Evolutionary conservation across 495 filamentous ascomycete genomes (phyloP).

Genomic region (Poronia punctata): DNA sequence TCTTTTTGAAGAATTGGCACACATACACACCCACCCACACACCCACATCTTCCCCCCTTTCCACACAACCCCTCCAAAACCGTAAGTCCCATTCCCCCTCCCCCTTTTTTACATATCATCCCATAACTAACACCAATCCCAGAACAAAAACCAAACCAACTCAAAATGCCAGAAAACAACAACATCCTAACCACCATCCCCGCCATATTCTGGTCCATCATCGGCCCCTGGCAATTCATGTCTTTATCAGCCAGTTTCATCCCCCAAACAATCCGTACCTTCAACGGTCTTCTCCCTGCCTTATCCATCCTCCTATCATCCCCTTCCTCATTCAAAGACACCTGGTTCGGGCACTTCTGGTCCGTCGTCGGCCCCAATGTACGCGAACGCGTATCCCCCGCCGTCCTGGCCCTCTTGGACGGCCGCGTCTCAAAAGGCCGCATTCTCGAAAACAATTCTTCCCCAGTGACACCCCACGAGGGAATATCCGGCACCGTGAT

Average conservation of each 20-base stretch:
- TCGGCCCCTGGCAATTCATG: constrained; percentile 37
- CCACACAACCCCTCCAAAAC: too few species aligned
- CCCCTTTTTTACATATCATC: neutral
- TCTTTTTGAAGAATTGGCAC: too few species aligned
- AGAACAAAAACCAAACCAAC: neutral
- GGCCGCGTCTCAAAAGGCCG: constrained; percentile 26
- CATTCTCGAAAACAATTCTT: constrained; percentile 15
- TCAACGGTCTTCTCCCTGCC: neutral
- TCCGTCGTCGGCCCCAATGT: constrained; percentile 28
- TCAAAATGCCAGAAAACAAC: constrained; percentile 8
- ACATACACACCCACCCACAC: too few species aligned
- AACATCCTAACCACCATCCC: constrained; percentile 7
- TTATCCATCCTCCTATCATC: constrained; percentile 27
- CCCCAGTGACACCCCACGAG: too few species aligned
- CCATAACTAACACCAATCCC: neutral
- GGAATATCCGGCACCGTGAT: constrained; percentile 37
- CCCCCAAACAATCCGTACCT: constrained; percentile 26
- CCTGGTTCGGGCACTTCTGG: constrained; percentile 49
- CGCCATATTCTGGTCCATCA: constrained; percentile 16
- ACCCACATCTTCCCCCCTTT: too few species aligned
- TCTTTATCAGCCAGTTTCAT: constrained; percentile 27
- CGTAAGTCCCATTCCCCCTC: constrained; percentile 1
- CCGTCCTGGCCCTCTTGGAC: constrained; percentile 36
- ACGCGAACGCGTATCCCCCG: constrained; percentile 17
- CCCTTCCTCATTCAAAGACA: constrained; percentile 25